A percentile compares a stretch with the other conserved stretches of the same genome.
phyloP scores from a whole-genome alignment of 352 stramenopile species.

The Pythium graminicola region DNA sequence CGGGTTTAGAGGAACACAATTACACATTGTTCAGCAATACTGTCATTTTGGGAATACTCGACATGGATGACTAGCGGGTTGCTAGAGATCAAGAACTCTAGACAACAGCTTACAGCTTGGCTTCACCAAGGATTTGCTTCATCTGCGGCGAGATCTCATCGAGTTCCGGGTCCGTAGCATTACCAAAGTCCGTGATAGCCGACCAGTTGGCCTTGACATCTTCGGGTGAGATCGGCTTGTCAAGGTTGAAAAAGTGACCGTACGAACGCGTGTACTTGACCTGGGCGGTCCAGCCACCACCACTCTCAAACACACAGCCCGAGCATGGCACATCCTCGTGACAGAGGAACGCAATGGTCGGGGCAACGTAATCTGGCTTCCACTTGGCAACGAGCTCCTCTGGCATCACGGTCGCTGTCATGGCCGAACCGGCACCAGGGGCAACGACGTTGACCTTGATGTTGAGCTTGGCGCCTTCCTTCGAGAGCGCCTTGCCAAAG shows the following conservation, averaged over 20 bases:
- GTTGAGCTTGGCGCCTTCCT: slow-evolving; percentile 74
- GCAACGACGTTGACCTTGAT: slow-evolving; percentile 89
- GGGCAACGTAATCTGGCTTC: slow-evolving; percentile 87
- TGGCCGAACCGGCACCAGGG: slow-evolving; percentile 77
- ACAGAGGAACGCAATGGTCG: slow-evolving; percentile 78
- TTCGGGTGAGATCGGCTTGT: slow-evolving; percentile 69
- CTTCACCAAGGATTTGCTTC: slow-evolving; percentile 58
- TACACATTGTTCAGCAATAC: too few species aligned
- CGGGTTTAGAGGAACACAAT: background rate
- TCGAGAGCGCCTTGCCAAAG: slow-evolving; percentile 88
- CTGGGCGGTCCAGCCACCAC: slow-evolving; percentile 74
- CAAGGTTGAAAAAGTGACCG: slow-evolving; percentile 61
- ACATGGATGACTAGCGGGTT: too few species aligned
- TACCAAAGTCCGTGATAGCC: slow-evolving; percentile 70
- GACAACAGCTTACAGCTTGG: slow-evolving; percentile 50
- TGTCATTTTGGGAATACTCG: too few species aligned
- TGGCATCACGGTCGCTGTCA: slow-evolving; percentile 84
- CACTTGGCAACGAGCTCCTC: slow-evolving; percentile 73
- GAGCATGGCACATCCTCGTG: slow-evolving; percentile 73
- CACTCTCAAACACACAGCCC: slow-evolving; percentile 80
- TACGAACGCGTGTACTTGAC: slow-evolving; percentile 75
- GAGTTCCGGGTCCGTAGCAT: slow-evolving; percentile 65
- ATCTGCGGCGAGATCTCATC: slow-evolving; percentile 74
- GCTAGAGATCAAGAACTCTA: background rate
- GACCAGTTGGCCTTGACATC: slow-evolving; percentile 69